Base-by-base conservation (phyloP, 2,329 filamentous ascomycete species). In the Cryphonectria japonica region DNA sequence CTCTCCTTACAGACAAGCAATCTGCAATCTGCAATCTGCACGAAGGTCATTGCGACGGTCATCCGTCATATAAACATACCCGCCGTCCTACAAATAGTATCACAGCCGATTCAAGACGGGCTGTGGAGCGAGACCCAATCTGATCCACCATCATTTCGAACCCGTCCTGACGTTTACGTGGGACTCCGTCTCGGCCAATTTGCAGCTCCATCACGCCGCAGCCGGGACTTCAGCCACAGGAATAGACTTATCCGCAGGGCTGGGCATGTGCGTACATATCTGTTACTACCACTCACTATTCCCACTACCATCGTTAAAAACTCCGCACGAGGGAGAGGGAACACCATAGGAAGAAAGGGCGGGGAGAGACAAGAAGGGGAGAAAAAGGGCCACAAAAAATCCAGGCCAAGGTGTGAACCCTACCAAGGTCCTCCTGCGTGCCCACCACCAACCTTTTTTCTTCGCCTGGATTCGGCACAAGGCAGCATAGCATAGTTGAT, bases 401-500 rank as follows among this genome's bases (percentile, higher is more conserved):
- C 4, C 13, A 61, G 59, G 59, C 59, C 32, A n/a, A 39, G 34
- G 68, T 57, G 65, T 57, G 65, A 62, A 68, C 68, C 68, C 65
- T 69, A 63, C 65, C 57, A 19, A 43, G 67, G 54, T 69, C 63
- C 34, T 66, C 26, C 66, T 50, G 7, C 22, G 39, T 71, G 71
- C 68, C 64, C 71, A 69, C 61, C 46, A 75, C 76, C 76, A 60
- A 34, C 57, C 57, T 60, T 32, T 11, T n/a, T 32, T 32, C 60
- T 74, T 73, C 75, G 73, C 73, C 72, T 71, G 71, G 73, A 52
- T 72, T 71, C 72, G 69, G 71, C 72, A 72, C 69, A 68, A 50
- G 68, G 74, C 54, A 76, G 77, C 78, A 79, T 79, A 76, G 77
- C 78, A 79, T 79, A 78, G 75, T 76, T 77, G 78, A 78, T 78